These are phyloP conservation scores for Podosphaera fusca DNA, from an alignment of 2,329 filamentous ascomycete genomes.

Conservation along the genomic window DNA sequence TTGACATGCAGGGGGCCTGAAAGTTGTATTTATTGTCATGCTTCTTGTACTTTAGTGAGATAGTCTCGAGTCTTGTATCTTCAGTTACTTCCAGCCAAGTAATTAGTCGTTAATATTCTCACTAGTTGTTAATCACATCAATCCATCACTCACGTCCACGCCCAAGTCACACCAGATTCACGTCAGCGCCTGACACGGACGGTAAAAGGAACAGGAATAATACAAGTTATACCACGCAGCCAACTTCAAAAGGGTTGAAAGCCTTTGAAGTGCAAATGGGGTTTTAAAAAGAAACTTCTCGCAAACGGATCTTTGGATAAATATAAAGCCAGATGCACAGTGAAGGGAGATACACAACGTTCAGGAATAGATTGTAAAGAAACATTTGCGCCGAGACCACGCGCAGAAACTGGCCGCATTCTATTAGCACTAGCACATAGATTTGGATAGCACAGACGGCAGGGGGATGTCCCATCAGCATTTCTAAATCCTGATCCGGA, in stretches of 20 bases:
- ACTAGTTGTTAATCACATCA: too few relatives aligned
- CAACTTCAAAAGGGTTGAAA: not conserved
- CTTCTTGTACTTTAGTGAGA: too few relatives aligned
- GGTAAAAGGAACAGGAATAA: not conserved
- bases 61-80: too few relatives aligned
- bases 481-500: not conserved
- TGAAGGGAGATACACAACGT: not conserved
- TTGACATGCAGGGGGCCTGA: too few relatives aligned
- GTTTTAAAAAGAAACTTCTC: not conserved
- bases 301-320: not conserved
- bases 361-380: not conserved
- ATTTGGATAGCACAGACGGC: too few relatives aligned
- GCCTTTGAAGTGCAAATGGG: not conserved
- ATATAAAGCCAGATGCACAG: not conserved
- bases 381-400: not conserved
- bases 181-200: too few relatives aligned
- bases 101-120: too few relatives aligned
- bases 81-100: too few relatives aligned
- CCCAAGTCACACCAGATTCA: too few relatives aligned
- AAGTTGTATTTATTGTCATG: too few relatives aligned
- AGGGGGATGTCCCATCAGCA: not conserved
- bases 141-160: too few relatives aligned
- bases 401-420: not conserved
- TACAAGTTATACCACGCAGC: not conserved
- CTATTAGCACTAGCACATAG: not conserved